Percentiles rank a stretch among this genome's conserved stretches.
These are phyloP conservation scores for Cucurbita ficifolia DNA, from an alignment of 306 rosid species.

Conservation along the genomic window DNA sequence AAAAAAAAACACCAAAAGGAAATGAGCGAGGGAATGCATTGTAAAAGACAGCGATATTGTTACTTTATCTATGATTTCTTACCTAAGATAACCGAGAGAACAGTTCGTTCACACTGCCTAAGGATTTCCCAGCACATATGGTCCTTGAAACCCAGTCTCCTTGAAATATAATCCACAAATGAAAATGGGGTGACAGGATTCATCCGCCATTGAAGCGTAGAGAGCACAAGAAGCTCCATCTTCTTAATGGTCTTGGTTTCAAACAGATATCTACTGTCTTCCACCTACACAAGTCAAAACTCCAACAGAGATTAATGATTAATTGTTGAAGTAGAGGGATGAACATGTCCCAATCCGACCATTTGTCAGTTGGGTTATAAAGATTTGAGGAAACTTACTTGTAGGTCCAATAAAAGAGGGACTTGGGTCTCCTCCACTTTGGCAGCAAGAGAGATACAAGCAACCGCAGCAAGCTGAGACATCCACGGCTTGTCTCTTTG, in stretches of 20 bases:
- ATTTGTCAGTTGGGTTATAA: background rate
- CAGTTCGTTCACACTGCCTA: constrained; percentile 33
- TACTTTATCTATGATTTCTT: background rate
- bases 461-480: constrained; percentile 65
- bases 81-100: constrained; percentile 52
- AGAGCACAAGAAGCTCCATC: constrained; percentile 88
- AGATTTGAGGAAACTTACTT: constrained; percentile 27
- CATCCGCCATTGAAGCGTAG: constrained; percentile 88
- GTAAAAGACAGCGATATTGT: background rate
- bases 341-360: background rate
- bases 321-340: background rate
- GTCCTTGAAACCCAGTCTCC: constrained; percentile 57
- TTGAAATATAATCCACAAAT: constrained; percentile 44
- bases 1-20: background rate
- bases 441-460: constrained; percentile 83
- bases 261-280: constrained; percentile 41
- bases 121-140: constrained; percentile 48
- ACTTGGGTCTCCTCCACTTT: constrained; percentile 82
- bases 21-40: background rate
- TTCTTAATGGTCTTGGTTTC: constrained; percentile 64
- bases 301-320: background rate
- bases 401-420: constrained; percentile 58
- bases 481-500: constrained; percentile 72
- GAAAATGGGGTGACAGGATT: constrained; percentile 70
- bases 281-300: constrained; percentile 36